These are phyloP conservation scores for Viola odorata DNA, from an alignment of 345 rosid species.

Conservation along the genomic window DNA sequence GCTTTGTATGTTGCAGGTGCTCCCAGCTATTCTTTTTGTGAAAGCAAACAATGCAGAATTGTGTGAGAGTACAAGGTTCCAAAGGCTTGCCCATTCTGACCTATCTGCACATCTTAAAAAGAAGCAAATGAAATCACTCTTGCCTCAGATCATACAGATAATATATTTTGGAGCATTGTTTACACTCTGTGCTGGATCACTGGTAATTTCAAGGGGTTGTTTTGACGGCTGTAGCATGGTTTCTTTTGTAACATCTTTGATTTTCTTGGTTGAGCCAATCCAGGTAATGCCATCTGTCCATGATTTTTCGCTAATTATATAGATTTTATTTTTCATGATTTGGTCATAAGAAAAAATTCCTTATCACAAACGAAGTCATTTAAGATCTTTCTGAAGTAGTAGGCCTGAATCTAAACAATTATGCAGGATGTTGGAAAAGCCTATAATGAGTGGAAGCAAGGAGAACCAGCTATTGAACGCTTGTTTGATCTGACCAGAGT, in stretches of 20 bases:
- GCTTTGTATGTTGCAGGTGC: conserved; percentile 39
- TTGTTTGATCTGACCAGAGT: conserved; percentile 59
- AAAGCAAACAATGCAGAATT: conserved; percentile 87
- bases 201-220: conserved; percentile 56
- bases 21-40: conserved; percentile 81
- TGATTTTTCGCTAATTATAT: too few relatives aligned
- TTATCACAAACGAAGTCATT: too few relatives aligned
- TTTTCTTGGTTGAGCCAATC: conserved; percentile 81
- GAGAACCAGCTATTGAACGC: conserved; percentile 87
- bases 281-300: conserved; percentile 47
- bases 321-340: too few relatives aligned
- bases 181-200: conserved; percentile 63
- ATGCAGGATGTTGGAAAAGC: conserved; percentile 87
- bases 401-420: conserved; percentile 33
- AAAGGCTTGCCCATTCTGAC: conserved; percentile 64
- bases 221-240: conserved; percentile 58
- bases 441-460: conserved; percentile 90
- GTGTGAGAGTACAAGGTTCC: conserved; percentile 66
- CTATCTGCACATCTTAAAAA: conserved; percentile 52
- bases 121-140: conserved; percentile 87
- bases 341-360: too few relatives aligned
- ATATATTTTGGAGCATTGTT: conserved; percentile 67
- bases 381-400: conserved; percentile 31
- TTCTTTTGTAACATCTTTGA: conserved; percentile 72
- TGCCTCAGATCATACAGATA: conserved; percentile 75